These are phyloP conservation scores for Reutealis trisperma DNA, from an alignment of 345 rosid genomes.

Conservation along the genomic window DNA sequence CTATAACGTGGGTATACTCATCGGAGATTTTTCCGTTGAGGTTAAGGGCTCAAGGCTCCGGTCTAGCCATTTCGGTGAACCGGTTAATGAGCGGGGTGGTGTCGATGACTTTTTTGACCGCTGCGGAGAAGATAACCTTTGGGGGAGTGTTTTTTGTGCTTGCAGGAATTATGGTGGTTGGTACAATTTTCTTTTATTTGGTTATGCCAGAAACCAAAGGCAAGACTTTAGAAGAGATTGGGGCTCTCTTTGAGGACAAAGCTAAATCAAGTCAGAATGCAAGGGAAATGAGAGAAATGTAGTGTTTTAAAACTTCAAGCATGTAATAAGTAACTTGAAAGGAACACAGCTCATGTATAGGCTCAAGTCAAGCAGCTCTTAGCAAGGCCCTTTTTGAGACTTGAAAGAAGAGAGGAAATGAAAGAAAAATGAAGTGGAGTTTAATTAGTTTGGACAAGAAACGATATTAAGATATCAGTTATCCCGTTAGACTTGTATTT, in stretches of 20 bases:
- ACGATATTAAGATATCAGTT: no score
- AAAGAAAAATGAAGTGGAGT: no score
- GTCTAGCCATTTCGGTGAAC: slow-evolving; percentile 62
- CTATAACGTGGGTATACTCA: slow-evolving; percentile 75
- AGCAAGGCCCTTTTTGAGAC: no score
- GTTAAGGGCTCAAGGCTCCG: slow-evolving; percentile 73
- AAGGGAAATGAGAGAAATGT: slow-evolving; percentile 17
- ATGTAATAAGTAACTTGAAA: not conserved
- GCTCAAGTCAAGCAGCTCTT: not conserved
- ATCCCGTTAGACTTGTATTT: no score
- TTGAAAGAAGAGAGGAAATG: no score
- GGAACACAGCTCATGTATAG: not conserved
- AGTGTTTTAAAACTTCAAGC: not conserved
- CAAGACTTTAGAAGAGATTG: slow-evolving; percentile 56
- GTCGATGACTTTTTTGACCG: slow-evolving; percentile 59
- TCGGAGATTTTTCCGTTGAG: slow-evolving; percentile 66
- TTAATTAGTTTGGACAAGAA: no score
- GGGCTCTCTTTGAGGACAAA: slow-evolving; percentile 48
- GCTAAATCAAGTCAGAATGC: not conserved
- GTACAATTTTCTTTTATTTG: slow-evolving; percentile 46
- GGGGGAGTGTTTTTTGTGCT: slow-evolving; percentile 60
- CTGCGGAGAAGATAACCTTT: slow-evolving; percentile 43
- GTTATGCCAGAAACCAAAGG: slow-evolving; percentile 71
- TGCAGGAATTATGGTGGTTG: slow-evolving; percentile 47
- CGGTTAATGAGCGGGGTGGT: slow-evolving; percentile 62